Conservation (phyloP, 2,329 filamentous ascomycete species). For the Stachybotrys echinatus region DNA sequence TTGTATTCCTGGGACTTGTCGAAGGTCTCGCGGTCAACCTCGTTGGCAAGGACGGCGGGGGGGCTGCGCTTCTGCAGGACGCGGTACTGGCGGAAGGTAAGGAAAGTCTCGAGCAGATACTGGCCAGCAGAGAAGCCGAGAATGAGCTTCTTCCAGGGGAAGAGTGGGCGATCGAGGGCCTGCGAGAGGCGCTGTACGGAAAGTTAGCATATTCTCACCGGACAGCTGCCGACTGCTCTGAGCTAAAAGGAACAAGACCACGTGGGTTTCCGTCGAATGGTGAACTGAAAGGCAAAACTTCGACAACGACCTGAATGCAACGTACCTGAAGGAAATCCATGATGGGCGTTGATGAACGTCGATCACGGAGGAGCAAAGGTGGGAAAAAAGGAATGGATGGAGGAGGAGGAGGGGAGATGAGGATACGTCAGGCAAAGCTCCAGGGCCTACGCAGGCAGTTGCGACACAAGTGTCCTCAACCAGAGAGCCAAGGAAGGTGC, state of each 20-base stretch:
- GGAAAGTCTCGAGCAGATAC: conserved; percentile 83
- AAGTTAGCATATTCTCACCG: background rate
- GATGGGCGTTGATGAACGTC: conserved; percentile 14
- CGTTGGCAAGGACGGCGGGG: conserved; percentile 80
- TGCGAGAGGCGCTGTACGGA: conserved; percentile 62
- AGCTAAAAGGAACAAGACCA: too few species aligned
- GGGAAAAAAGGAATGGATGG: background rate
- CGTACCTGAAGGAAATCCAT: conserved; percentile 44
- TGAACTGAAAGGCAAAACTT: conserved; percentile 2
- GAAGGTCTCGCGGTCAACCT: conserved; percentile 85
- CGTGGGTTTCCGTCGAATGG: conserved; percentile 3
- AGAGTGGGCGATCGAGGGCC: conserved; percentile 83
- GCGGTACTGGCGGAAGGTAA: conserved; percentile 85
- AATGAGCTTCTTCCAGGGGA: conserved; percentile 97
- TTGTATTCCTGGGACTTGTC: conserved; percentile 96
- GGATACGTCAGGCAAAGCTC: background rate
- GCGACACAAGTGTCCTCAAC: background rate
- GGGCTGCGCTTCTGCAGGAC: conserved; percentile 74
- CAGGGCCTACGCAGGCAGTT: background rate
- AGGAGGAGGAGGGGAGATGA: background rate
- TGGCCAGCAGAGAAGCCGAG: conserved; percentile 91
- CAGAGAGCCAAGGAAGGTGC: too few species aligned
- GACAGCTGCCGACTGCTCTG: too few species aligned
- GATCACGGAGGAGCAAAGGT: background rate
- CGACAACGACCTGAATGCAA: conserved; percentile 10